Evolutionary conservation across 257 asterid genomes (phyloP).

Genomic region (Penstemon newberryi): DNA sequence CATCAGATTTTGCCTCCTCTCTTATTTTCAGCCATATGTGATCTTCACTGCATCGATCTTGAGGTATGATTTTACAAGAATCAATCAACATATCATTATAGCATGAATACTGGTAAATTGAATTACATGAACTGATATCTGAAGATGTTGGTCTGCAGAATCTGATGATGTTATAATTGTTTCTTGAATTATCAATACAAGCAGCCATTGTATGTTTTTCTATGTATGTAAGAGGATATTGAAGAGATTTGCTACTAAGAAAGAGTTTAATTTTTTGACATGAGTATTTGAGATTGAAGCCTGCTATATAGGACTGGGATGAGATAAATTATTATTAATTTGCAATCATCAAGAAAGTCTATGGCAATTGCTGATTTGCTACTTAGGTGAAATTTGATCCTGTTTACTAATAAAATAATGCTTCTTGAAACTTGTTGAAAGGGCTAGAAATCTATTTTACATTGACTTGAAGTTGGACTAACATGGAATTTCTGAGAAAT

Average conservation of each 20-base stretch:
- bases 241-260: neutral
- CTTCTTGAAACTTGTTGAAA: constrained; percentile 5
- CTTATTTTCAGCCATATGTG: constrained; percentile 38
- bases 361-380: constrained; percentile 11
- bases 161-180: constrained; percentile 5
- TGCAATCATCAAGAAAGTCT: constrained; percentile 20
- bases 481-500: constrained; percentile 22
- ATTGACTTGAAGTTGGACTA: constrained; percentile 8
- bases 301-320: constrained; percentile 26
- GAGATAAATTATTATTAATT: neutral
- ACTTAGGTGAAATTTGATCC: constrained; percentile 3
- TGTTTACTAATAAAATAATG: constrained; percentile 17
- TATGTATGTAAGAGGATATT: neutral
- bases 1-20: constrained; percentile 32
- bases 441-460: neutral
- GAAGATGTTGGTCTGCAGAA: constrained; percentile 16
- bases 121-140: neutral
- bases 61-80: constrained; percentile 25
- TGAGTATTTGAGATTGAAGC: neutral
- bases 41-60: constrained; percentile 28
- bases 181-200: constrained; percentile 24
- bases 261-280: neutral
- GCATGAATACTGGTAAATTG: neutral
- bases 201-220: constrained; percentile 35
- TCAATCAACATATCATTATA: neutral